phyloP scores from a whole-genome alignment of 257 asterid species.

The Echites panduratus region DNA sequence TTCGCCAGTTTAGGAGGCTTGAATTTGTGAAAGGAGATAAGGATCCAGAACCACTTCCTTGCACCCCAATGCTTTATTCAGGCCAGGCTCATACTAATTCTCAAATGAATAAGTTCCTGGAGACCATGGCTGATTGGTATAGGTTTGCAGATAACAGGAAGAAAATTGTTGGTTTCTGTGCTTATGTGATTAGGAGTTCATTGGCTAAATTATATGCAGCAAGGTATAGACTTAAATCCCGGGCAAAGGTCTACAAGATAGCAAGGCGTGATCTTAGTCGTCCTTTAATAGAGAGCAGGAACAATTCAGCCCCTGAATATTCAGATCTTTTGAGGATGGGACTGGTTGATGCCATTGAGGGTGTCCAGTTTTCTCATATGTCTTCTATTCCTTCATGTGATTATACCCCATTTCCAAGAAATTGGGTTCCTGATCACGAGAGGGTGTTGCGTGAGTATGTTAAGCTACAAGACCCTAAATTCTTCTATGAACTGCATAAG shows the following conservation, averaged over 20 bases:
- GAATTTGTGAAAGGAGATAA: conserved; percentile 76
- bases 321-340: conserved; percentile 95
- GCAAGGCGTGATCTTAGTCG: conserved; percentile 78
- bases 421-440: conserved; percentile 89
- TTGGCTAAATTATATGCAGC: conserved; percentile 92
- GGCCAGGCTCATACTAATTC: conserved; percentile 96
- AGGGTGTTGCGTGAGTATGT: conserved; percentile 61
- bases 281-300: conserved; percentile 69
- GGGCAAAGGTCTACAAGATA: conserved; percentile 87
- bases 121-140: conserved; percentile 97
- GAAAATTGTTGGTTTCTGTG: conserved; percentile 91
- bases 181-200: conserved; percentile 91
- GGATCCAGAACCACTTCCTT: conserved; percentile 95
- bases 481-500: conserved; percentile 65
- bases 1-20: conserved; percentile 71
- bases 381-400: conserved; percentile 77
- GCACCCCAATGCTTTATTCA: conserved; percentile 92
- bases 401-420: conserved; percentile 85
- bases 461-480: conserved; percentile 65
- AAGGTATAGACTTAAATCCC: conserved; percentile 84
- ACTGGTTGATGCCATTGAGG: conserved; percentile 84
- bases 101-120: conserved; percentile 90
- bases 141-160: conserved; percentile 88
- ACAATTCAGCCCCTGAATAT: conserved; percentile 87
- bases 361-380: conserved; percentile 83